Base-by-base conservation (phyloP, 164 flowering plant genomes). In the Taxillus chinensis region DNA sequence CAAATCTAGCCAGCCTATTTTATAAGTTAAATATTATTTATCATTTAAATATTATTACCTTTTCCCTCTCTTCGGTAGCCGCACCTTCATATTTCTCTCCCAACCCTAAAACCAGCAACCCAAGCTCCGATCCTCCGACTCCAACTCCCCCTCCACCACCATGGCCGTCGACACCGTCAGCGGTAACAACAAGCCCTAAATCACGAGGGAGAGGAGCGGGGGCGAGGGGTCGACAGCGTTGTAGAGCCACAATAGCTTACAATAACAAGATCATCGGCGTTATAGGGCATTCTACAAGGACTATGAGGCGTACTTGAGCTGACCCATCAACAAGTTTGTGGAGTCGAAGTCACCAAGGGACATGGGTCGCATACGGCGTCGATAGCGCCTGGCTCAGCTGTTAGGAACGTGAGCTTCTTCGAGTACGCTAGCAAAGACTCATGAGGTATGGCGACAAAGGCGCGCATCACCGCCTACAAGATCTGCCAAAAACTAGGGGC, bases 341-440 rank as follows among this genome's bases (percentile, higher is more conserved):
- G 90, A 87, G 38, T 79, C 80, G 2, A 73, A 56, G n/a, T 86
- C 98, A 2, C 89, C 96, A 1, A 69, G 89, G 11, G 98, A 93
- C 98, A 93, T 53, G 98, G 97, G 3, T 83, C 97, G 0, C 96
- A 90, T 64, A 90, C 98, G 0, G 83, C 98, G 0, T 88, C 98
- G 0, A 90, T 89, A 0, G 96, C 95, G 0, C 92, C 92, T 2
- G 98, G 97, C n/a, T 66, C 85, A 2, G 62, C 65, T 10, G 97
- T 90, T 0, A 5, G 40, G 0, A 74, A 80, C 63, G 96, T 95
- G 7, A 80, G 92, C 39, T 74, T 83, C 8, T 80, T 48, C 64
- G 66, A 69, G 1, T 89, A 75, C 45, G 96, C 92, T 0, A 16
- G 37, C 0, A 96, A 97, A 1, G 81, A 78, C 17, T 95, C 96